phyloP scores from a whole-genome alignment of 768 basidiomycete species.

The Pleurotus cornucopiae region DNA sequence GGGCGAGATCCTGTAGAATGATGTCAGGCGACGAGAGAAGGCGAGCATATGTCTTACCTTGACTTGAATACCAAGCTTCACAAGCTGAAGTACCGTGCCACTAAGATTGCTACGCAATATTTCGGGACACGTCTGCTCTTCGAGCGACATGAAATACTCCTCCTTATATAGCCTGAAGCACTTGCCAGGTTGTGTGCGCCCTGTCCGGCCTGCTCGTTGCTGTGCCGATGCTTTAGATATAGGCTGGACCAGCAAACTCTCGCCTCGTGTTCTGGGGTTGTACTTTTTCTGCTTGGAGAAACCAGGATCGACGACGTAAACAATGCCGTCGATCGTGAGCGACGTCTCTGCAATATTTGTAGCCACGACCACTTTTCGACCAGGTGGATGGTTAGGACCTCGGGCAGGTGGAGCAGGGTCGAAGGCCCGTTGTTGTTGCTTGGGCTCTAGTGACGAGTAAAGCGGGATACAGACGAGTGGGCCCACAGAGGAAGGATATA shows the following conservation, averaged over 20 bases:
- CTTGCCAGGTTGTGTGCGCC: conserved; percentile 93
- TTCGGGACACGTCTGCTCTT: conserved; percentile 97
- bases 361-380: conserved; percentile 90
- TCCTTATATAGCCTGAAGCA: conserved; percentile 97
- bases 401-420: conserved; percentile 72
- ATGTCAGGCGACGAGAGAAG: not conserved
- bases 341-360: conserved; percentile 99
- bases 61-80: conserved; percentile 90
- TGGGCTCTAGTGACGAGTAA: conserved; percentile 91
- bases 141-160: conserved; percentile 90
- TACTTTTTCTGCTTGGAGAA: conserved; percentile 99
- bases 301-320: conserved; percentile 96
- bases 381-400: conserved; percentile 65
- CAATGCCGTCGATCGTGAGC: conserved; percentile 96
- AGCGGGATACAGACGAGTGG: conserved; percentile 88
- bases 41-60: conserved; percentile 6
- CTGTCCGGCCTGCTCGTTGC: conserved; percentile 94
- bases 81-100: conserved; percentile 87
- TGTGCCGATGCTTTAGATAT: conserved; percentile 97
- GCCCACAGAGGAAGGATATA: conserved; percentile 72
- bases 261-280: conserved; percentile 94
- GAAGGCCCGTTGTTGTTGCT: conserved; percentile 95
- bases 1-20: conserved; percentile 66
- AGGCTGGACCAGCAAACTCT: conserved; percentile 89
- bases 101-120: conserved; percentile 91